Evolutionary conservation across 257 asterid genomes (phyloP), one percentile per base, ranked within the genome.

Genomic region (Asclepias syriaca): DNA sequence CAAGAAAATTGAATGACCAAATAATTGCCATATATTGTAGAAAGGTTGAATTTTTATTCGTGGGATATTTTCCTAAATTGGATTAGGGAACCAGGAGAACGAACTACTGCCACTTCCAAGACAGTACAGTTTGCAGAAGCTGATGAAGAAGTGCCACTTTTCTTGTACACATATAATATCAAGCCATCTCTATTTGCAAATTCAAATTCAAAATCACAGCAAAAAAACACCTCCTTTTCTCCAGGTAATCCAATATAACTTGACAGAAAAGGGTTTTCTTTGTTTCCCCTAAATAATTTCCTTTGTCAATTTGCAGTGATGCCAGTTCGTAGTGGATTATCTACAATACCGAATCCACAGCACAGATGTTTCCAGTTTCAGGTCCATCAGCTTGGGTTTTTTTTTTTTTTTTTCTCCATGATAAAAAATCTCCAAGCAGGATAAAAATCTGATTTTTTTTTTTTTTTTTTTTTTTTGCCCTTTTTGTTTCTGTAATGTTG

Each of bases 81-180:
- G 0, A 68, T 32, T 55, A 77, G 77, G 63, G 75, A 58, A 29
- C 34, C 51, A 32, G 63, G 60, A 24, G 48, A n/a, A 22, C 40
- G 19, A 14, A 3, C 11, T 24, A 57, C 58, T 40, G 34, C 57
- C 21, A 78, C 72, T 59, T 70, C 65, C 5, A 74, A 80, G 74
- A 18, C 22, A 14, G 34, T 60, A n/a, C 64, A 69, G 37, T 74
- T 85, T 59, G 84, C 80, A 71, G 74, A 82, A 71, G 74, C 81
- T 4, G 86, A 82, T 45, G 89, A 80, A 73, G 79, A 79, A 60
- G 73, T 82, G 73, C 90, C 89, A 10, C 80, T 85, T 39, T 83
- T 85, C 72, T 48, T 79, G 63, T 83, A 74, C 76, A 84, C 85
- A 24, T 63, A 50, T 73, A 77, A 75, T 45, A 55, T 57, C 70